These are phyloP conservation scores for Wickerhamia fluorescens DNA, from an alignment of 805 yeast genomes.

Conservation along the genomic window DNA sequence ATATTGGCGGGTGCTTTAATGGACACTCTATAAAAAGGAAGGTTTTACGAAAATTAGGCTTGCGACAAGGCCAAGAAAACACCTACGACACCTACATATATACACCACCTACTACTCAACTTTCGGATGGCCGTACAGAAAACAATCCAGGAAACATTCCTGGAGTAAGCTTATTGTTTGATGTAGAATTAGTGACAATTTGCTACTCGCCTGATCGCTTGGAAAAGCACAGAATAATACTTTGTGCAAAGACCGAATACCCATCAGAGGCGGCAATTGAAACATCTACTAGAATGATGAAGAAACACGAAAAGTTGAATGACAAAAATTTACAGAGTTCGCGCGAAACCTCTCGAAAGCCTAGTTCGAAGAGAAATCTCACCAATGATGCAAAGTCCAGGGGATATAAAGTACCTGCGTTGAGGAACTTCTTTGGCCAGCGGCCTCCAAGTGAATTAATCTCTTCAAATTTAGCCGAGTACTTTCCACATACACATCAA, in stretches of 20 bases:
- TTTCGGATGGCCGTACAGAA: constrained; percentile 11
- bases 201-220: constrained; percentile 69
- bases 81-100: constrained; percentile 58
- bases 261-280: constrained; percentile 60
- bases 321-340: background rate
- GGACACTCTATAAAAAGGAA: constrained; percentile 72
- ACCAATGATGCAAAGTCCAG: constrained; percentile 7
- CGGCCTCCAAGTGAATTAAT: constrained; percentile 92
- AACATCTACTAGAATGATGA: constrained; percentile 43
- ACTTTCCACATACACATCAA: constrained; percentile 79
- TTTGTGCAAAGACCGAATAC: constrained; percentile 55
- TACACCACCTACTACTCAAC: constrained; percentile 22
- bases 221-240: constrained; percentile 63
- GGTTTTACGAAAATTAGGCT: constrained; percentile 52
- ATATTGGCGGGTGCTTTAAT: constrained; percentile 72
- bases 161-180: constrained; percentile 46
- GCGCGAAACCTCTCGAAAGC: background rate
- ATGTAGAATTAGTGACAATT: constrained; percentile 74
- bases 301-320: constrained; percentile 16
- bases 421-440: constrained; percentile 66
- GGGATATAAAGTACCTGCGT: constrained; percentile 12
- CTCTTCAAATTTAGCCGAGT: constrained; percentile 81
- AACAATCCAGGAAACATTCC: constrained; percentile 6
- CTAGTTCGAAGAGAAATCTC: background rate
- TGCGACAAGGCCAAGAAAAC: constrained; percentile 32